Evolutionary conservation across 345 rosid genomes (phyloP), one percentile per base, ranked within the genome.

Genomic region (Eucalyptus polybractea): DNA sequence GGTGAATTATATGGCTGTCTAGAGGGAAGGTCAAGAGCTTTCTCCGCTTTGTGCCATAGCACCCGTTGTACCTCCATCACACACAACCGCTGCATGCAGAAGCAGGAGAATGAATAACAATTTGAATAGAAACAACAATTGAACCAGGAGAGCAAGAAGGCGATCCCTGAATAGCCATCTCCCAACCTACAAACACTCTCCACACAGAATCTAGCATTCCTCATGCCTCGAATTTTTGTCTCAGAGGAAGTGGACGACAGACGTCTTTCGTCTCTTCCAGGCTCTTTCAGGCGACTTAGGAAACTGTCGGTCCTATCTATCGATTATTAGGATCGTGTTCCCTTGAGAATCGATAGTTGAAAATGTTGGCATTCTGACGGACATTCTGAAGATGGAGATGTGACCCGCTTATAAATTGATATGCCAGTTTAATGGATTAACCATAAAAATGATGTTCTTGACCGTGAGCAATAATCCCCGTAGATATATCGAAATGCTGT

Each of bases 1-100:
- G 99, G 99, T 89, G 99, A 98, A 95, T 97, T 96, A 87, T 93
- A 92, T 95, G 96, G 60, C 97, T 95, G 62, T 95, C 93, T 50
- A 95, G 94, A 88, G 99, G 97, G 97, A 53, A 97, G 95, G 88
- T 94, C 99, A 60, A 90, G 33, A 50, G 93, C 88, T 87, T 92
- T 90, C 89, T 92, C 97, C 54, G 91, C 85, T 87, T 91, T 92
- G 89, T 98, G 94, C 94, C 86, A 90, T 96, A 8, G 50, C 90
- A 90, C 99, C 94, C 21, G 98, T 96, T 87, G 50, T 89, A 86
- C 97, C 98, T 91, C 98, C 99, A 92, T 95, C 91, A 81, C 94
- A 93, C 67, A 93, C 29, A 88, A 93, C 31, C 29, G 91, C 93
- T 31, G 87, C 91, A 86, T 92, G 94, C 89, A 93, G 51, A 88